Percentiles rank a stretch among this genome's conserved stretches.
Evolutionary conservation across 2,329 filamentous ascomycete genomes (phyloP).

Genomic region (Ophiostoma montium): DNA sequence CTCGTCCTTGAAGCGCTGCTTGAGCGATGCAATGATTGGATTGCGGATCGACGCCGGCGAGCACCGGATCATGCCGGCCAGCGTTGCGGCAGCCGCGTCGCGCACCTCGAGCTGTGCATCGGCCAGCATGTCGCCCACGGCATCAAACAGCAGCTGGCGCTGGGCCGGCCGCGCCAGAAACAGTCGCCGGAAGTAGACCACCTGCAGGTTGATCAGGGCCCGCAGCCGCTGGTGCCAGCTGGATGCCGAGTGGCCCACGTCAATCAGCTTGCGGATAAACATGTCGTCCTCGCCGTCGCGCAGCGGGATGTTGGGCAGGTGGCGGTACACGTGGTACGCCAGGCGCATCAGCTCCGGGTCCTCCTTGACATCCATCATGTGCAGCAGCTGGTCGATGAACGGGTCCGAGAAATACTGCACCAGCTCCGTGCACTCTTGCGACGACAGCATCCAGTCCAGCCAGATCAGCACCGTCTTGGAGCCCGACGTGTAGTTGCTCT

Average conservation of each 20-base stretch:
- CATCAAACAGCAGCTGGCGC: slow-evolving; percentile 70
- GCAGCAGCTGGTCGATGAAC: slow-evolving; percentile 83
- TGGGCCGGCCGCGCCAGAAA: slow-evolving; percentile 69
- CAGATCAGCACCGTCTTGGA: slow-evolving; percentile 93
- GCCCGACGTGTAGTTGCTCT: slow-evolving; percentile 85
- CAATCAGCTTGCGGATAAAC: slow-evolving; percentile 76
- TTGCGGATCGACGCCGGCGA: slow-evolving; percentile 70
- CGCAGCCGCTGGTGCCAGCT: slow-evolving; percentile 95
- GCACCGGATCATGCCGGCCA: slow-evolving; percentile 96
- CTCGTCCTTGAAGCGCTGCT: slow-evolving; percentile 62
- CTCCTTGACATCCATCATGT: slow-evolving; percentile 99
- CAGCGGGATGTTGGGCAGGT: slow-evolving; percentile 90
- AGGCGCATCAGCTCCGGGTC: slow-evolving; percentile 89
- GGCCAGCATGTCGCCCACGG: slow-evolving; percentile 89
- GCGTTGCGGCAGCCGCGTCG: slow-evolving; percentile 77
- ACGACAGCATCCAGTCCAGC: slow-evolving; percentile 83
- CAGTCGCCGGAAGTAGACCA: slow-evolving; percentile 91
- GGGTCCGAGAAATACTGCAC: slow-evolving; percentile 79
- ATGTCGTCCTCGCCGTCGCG: slow-evolving; percentile 68
- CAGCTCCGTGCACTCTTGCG: slow-evolving; percentile 83
- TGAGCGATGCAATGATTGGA: slow-evolving; percentile 60
- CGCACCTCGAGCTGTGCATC: slow-evolving; percentile 90
- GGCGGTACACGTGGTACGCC: slow-evolving; percentile 92
- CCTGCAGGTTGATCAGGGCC: slow-evolving; percentile 95
- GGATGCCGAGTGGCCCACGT: slow-evolving; percentile 67